Conservation (phyloP, 106 monocot species). For the Narthecium ossifragum region DNA sequence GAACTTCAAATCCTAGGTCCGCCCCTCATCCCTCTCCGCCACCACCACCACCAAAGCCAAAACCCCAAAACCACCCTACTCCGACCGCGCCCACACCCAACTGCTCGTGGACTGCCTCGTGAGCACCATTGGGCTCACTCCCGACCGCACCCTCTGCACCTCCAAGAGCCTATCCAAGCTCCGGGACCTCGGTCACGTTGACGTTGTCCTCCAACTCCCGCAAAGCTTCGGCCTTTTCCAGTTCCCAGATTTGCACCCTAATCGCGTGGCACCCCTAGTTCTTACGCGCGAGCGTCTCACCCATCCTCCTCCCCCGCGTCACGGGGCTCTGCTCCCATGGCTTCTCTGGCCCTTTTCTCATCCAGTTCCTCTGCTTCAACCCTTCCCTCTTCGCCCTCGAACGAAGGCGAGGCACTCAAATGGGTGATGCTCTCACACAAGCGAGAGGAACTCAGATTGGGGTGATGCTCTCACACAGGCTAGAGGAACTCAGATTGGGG, state of each 20-base stretch:
- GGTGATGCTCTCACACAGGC: no score
- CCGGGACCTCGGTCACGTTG: neutral
- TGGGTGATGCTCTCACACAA: no score
- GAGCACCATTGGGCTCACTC: constrained; percentile 17
- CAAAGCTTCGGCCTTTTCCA: constrained; percentile 3
- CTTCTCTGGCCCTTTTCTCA: constrained; percentile 14
- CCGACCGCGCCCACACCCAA: no score
- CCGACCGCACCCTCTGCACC: constrained; percentile 6
- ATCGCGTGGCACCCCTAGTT: constrained; percentile 3
- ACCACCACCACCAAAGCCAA: no score
- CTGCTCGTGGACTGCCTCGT: constrained; percentile 15
- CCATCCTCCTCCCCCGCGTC: constrained; percentile 20
- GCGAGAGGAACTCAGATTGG: no score
- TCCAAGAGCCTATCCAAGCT: constrained; percentile 9
- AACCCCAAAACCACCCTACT: neutral
- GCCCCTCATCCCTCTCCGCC: no score
- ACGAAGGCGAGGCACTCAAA: no score
- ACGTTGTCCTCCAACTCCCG: constrained; percentile 15
- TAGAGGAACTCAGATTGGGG: no score
- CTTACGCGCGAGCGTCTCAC: constrained; percentile 9
- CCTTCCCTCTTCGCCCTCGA: constrained; percentile 1
- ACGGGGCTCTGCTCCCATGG: constrained; percentile 10
- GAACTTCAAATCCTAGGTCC: no score
- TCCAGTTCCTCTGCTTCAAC: constrained; percentile 11
- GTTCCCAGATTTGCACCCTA: constrained; percentile 11